Evolutionary conservation across 352 stramenopile species (phyloP).

Genomic region (Globisporangium uncinulatum): DNA sequence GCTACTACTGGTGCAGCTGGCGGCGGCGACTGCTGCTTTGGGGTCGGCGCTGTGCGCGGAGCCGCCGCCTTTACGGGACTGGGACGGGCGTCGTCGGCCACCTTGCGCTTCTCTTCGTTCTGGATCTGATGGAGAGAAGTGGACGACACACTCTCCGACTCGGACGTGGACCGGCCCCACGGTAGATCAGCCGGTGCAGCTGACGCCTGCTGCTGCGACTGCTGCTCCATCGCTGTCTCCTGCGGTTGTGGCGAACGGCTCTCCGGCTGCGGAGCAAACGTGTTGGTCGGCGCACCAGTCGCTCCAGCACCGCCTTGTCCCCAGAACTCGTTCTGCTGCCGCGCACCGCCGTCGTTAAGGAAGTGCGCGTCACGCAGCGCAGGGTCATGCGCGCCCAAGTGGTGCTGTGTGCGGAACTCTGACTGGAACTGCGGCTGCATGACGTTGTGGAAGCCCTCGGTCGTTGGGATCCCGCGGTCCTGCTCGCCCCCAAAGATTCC

Average conservation of each 20-base stretch:
- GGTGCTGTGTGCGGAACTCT: slow-evolving; percentile 37
- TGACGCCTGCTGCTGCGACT: slow-evolving; percentile 1
- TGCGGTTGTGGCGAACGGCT: not conserved
- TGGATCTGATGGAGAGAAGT: slow-evolving; percentile 35
- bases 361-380: slow-evolving; percentile 26
- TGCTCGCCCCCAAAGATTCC: slow-evolving; percentile 50
- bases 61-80: not conserved
- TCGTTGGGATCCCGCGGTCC: slow-evolving; percentile 14
- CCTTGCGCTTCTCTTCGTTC: slow-evolving; percentile 36
- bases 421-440: slow-evolving; percentile 52
- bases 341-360: slow-evolving; percentile 15
- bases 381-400: slow-evolving; percentile 18
- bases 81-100: slow-evolving; percentile 14
- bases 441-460: slow-evolving; percentile 25
- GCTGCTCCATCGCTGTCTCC: not conserved
- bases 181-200: slow-evolving; percentile 14
- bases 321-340: slow-evolving; percentile 18
- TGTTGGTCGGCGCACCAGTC: not conserved
- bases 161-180: slow-evolving; percentile 25
- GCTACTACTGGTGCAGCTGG: not conserved
- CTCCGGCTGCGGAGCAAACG: slow-evolving; percentile 7
- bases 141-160: slow-evolving; percentile 12
- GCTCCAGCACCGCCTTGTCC: slow-evolving; percentile 3
- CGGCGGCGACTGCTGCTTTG: slow-evolving; percentile 16
- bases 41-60: not conserved